Conservation (phyloP, 108 stramenopile species). For the Aureococcus anophagefferens region DNA sequence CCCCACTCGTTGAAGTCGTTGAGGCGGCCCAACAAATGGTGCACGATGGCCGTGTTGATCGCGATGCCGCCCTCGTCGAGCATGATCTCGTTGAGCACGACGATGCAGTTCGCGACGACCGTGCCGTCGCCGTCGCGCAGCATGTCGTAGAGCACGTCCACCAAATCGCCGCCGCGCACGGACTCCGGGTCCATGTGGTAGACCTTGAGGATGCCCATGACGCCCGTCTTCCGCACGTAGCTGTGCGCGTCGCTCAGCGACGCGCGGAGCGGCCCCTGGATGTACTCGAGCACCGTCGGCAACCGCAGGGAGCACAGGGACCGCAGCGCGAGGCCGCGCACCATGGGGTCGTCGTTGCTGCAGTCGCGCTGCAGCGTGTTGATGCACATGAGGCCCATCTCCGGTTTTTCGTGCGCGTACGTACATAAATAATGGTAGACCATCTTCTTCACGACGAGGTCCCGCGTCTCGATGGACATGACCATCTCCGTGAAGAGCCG, state of each 20-base stretch:
- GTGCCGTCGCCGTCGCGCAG: constrained; percentile 85
- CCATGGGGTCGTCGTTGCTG: constrained; percentile 95
- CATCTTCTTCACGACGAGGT: constrained; percentile 99
- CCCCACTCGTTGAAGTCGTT: constrained; percentile 97
- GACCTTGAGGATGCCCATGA: constrained; percentile 94
- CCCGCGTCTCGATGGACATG: constrained; percentile 82
- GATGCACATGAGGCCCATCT: constrained; percentile 97
- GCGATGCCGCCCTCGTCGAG: constrained; percentile 88
- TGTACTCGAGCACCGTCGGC: constrained; percentile 94
- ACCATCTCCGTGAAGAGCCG: constrained; percentile 99
- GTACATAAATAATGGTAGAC: constrained; percentile 94
- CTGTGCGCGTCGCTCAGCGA: constrained; percentile 76
- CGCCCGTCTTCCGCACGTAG: constrained; percentile 96
- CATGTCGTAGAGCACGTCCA: constrained; percentile 92
- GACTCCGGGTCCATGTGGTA: constrained; percentile 75
- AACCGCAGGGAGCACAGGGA: constrained; percentile 80
- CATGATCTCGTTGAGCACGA: constrained; percentile 92
- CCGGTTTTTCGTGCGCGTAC: constrained; percentile 89
- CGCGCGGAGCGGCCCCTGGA: constrained; percentile 66
- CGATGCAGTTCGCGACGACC: constrained; percentile 87
- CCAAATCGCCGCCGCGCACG: constrained; percentile 63
- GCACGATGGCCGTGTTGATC: constrained; percentile 79
- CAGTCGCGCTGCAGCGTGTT: constrained; percentile 97
- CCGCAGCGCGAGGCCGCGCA: constrained; percentile 91
- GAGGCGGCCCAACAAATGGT: constrained; percentile 88